Percentiles rank a stretch among this genome's conserved stretches.
Conservation (phyloP, 1,139 yeast genomes). For the Suhomyces wounanorum region DNA sequence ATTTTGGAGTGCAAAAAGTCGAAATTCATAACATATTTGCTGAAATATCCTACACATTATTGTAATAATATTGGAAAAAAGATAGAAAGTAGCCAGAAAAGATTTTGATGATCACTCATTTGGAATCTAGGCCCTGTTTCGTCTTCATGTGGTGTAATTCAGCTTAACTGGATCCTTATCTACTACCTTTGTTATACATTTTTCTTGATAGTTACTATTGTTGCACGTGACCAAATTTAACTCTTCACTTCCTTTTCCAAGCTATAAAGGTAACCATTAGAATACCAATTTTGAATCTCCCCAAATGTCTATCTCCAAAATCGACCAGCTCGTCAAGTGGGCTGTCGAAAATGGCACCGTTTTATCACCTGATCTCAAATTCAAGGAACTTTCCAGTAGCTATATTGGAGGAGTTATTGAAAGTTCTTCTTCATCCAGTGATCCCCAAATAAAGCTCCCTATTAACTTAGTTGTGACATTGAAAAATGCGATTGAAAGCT, state of each 20-base stretch:
- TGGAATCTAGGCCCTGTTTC: too few relatives aligned
- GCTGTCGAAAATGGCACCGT: conserved; percentile 49
- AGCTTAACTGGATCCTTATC: too few relatives aligned
- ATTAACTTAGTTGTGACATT: conserved; percentile 41
- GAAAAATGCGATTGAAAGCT: conserved; percentile 40
- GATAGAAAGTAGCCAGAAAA: too few relatives aligned
- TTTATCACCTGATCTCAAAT: conserved; percentile 30
- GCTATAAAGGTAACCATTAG: neutral
- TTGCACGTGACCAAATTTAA: neutral
- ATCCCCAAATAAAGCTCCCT: conserved; percentile 35
- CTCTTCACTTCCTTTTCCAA: neutral
- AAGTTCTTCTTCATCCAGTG: conserved; percentile 7
- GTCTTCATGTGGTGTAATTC: too few relatives aligned
- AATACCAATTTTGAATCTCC: neutral
- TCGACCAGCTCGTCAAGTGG: conserved; percentile 46
- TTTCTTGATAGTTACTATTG: too few relatives aligned
- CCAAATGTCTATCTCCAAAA: conserved; percentile 2
- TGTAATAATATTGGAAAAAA: too few relatives aligned
- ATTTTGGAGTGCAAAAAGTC: too few relatives aligned
- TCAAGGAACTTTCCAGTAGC: conserved; percentile 23
- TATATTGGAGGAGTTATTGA: conserved; percentile 45
- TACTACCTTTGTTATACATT: too few relatives aligned
- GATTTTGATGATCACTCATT: too few relatives aligned
- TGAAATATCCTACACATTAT: too few relatives aligned
- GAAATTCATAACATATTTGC: too few relatives aligned